Evolutionary conservation across 1,139 yeast genomes (phyloP).

Genomic region (Protomyces gravidus): DNA sequence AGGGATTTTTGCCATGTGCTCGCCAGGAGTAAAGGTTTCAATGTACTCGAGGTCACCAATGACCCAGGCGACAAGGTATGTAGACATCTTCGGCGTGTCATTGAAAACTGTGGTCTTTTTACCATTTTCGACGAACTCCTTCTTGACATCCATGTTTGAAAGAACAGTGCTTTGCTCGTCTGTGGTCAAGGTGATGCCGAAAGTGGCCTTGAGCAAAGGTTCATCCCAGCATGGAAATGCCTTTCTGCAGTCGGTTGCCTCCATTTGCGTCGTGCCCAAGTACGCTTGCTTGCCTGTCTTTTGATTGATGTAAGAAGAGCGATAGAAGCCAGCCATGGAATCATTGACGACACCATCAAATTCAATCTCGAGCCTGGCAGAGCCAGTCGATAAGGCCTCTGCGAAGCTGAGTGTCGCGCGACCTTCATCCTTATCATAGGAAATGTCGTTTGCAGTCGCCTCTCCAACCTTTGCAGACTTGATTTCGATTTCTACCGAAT

Average conservation of each 20-base stretch:
- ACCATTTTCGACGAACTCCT: constrained; percentile 44
- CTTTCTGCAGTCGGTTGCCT: constrained; percentile 78
- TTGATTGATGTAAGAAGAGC: constrained; percentile 63
- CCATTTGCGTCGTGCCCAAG: constrained; percentile 78
- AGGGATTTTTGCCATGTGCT: constrained; percentile 51
- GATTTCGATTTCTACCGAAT: constrained; percentile 58
- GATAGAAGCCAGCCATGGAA: constrained; percentile 75
- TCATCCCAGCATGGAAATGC: constrained; percentile 74
- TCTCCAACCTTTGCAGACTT: constrained; percentile 29
- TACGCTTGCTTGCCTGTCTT: constrained; percentile 55
- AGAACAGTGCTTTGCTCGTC: constrained; percentile 58
- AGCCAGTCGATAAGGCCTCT: constrained; percentile 46
- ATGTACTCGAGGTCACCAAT: constrained; percentile 75
- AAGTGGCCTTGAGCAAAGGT: constrained; percentile 71
- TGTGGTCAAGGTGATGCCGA: constrained; percentile 57
- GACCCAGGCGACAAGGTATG: constrained; percentile 71
- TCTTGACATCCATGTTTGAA: constrained; percentile 53
- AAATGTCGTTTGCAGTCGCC: constrained; percentile 33
- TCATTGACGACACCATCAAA: constrained; percentile 66
- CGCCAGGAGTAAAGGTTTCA: constrained; percentile 54
- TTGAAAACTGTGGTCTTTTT: constrained; percentile 57
- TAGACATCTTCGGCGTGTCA: constrained; percentile 72
- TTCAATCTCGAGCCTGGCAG: constrained; percentile 49
- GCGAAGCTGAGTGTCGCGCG: constrained; percentile 56
- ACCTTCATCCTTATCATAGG: constrained; percentile 55